Base-by-base conservation (phyloP, 2,329 filamentous ascomycete species). In the Sarocladium brachiariae region DNA sequence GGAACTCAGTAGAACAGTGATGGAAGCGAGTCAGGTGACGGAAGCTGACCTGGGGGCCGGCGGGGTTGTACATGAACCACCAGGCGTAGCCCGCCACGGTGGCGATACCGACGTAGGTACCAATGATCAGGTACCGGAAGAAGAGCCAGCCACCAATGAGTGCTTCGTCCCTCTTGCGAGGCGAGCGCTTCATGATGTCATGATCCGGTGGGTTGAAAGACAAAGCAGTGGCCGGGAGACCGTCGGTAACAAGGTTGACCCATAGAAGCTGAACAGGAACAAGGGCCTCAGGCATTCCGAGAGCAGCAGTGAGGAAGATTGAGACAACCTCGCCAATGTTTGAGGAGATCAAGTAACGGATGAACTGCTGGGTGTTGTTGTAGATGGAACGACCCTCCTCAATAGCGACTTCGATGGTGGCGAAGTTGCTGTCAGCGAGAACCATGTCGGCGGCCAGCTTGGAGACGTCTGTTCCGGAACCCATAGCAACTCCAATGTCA, bases 281-380 rank as follows among this genome's bases (percentile, higher is more conserved):
- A 52, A 99, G 76, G 58, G 93, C 93, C 71, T 99, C 95, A 18
- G 93, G 93, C 89, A 99, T 96, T 57, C 95, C 95, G 53, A 95
- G 76, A 13, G 93, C 93, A 23, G 93, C 93, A 11, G 93, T 99
- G 60, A 99, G 72, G 79, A 99, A 99, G 70, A 99, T 99, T 9
- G 93, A 97, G 31, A 99, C 93, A 31, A 99, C 93, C 69, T 99
- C 93, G 61, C 93, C 95, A 58, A 99, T 99, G 74, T 99, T 99
- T 56, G 92, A 97, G 8, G 92, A 97, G 67, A 99, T 99, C 54
- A 99, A 80, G 68, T 99, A 99, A 47, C 95, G 89, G 71, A 99
- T 99, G 71, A 99, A 99, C 68, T 99, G 93, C 67, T 99, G 93
- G 5, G 93, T 99, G 77, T 99, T 99, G 84, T 93, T 97, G 80